A percentile compares a stretch with the other conserved stretches of the same genome.
Conservation (phyloP, 1,284 basidiomycete genomes). For the Austroboletus novae-zelandiae region DNA sequence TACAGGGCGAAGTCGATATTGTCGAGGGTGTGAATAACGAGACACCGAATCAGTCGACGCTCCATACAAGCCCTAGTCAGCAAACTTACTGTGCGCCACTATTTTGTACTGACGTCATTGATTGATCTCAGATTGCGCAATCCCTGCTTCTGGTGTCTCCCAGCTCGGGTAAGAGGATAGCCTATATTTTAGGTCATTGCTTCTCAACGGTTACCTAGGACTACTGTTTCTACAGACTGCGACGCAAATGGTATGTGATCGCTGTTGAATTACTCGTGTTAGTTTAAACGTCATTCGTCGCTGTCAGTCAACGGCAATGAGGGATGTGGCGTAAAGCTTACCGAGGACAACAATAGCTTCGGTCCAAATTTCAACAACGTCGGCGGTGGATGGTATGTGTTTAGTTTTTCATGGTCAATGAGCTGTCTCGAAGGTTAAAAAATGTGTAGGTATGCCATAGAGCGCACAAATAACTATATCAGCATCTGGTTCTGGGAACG, state of each 20-base stretch:
- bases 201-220: conserved; percentile 7
- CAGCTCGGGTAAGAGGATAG: conserved; percentile 21
- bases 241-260: conserved; percentile 30
- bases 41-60: conserved; percentile 36
- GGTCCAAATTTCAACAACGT: conserved; percentile 42
- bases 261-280: not conserved
- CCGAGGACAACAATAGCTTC: conserved; percentile 34
- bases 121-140: conserved; percentile 18
- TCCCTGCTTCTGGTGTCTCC: conserved; percentile 20
- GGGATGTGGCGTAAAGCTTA: conserved; percentile 45
- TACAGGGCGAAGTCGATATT: conserved; percentile 45
- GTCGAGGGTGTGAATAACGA: conserved; percentile 38
- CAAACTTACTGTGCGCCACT: not conserved
- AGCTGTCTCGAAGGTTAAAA: not conserved
- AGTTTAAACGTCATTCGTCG: conserved; percentile 1
- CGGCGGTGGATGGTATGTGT: conserved; percentile 40
- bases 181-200: conserved; percentile 3
- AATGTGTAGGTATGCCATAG: conserved; percentile 36
- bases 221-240: conserved; percentile 30
- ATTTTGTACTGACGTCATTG: not conserved
- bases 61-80: conserved; percentile 43
- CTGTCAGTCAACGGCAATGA: conserved; percentile 36
- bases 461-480: conserved; percentile 36
- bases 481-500: conserved; percentile 44
- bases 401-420: not conserved